Conservation (phyloP, 139 green algal genomes). For the Volvox africanus region DNA sequence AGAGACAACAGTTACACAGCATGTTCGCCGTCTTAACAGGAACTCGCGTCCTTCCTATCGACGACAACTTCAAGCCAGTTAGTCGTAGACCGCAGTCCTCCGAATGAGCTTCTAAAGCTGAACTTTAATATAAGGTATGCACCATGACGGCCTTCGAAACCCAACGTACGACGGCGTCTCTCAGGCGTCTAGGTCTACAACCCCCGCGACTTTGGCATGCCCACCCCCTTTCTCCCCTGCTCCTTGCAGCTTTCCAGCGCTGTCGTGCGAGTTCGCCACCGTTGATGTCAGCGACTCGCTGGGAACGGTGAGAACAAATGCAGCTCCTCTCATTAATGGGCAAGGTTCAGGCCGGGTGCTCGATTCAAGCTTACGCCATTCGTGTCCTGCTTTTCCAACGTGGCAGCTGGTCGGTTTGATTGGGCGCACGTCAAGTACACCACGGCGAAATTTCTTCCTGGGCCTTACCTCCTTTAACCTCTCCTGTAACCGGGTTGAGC, state of each 20-base stretch:
- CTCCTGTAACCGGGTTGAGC: no score
- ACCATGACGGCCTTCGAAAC: no score
- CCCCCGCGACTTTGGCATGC: neutral
- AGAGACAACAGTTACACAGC: neutral
- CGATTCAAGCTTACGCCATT: no score
- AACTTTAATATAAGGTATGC: slow-evolving; percentile 96
- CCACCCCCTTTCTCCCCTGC: neutral
- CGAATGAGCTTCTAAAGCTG: slow-evolving; percentile 93
- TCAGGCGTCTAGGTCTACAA: no score
- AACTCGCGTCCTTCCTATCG: slow-evolving; percentile 85
- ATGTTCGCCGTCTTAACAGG: slow-evolving; percentile 70
- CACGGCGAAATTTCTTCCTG: no score
- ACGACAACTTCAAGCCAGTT: slow-evolving; percentile 79
- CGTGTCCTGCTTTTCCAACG: no score
- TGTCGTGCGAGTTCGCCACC: slow-evolving; percentile 98
- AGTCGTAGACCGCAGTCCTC: slow-evolving; percentile 90
- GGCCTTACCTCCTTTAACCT: no score
- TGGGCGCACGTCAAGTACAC: no score
- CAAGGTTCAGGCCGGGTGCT: no score
- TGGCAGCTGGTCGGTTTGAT: no score
- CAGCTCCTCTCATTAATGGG: no score
- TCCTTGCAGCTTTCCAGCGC: slow-evolving; percentile 80
- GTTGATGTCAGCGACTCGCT: slow-evolving; percentile 95
- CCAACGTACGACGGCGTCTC: no score
- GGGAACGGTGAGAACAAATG: slow-evolving; percentile 75